Conservation (phyloP, 176 grass and related monocot genomes). For the Raddia distichophylla region DNA sequence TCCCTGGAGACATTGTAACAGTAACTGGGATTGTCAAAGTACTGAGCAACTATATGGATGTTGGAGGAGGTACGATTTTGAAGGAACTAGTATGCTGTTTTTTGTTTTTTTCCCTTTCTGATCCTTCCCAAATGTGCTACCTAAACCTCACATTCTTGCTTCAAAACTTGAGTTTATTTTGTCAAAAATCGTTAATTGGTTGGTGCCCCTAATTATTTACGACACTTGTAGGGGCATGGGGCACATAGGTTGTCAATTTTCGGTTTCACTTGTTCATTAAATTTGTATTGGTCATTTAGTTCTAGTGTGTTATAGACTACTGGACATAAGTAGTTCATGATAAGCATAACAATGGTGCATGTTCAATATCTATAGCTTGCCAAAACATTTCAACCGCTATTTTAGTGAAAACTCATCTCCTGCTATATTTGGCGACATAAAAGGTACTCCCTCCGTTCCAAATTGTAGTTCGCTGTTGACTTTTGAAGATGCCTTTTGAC, state of each 20-base stretch:
- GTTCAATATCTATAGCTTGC: background rate
- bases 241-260: background rate
- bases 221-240: background rate
- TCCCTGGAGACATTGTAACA: constrained; percentile 86
- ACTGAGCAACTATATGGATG: constrained; percentile 87
- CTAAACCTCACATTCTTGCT: background rate
- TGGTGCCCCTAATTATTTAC: constrained; percentile 13
- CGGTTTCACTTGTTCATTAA: constrained; percentile 24
- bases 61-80: constrained; percentile 74
- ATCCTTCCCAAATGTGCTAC: background rate
- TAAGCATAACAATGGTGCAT: constrained; percentile 8
- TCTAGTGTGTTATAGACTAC: background rate
- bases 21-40: constrained; percentile 92
- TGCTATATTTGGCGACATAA: background rate
- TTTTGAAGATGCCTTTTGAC: too few species aligned
- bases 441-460: too few species aligned
- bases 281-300: background rate
- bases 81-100: constrained; percentile 30
- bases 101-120: background rate
- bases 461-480: too few species aligned
- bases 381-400: too few species aligned
- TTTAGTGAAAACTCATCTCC: background rate
- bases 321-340: constrained; percentile 28
- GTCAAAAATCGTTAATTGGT: constrained; percentile 5
- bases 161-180: constrained; percentile 13